Evolutionary conservation across 2,329 filamentous ascomycete genomes (phyloP), one percentile per base, ranked within the genome.

Genomic region (Emergomyces orientalis): DNA sequence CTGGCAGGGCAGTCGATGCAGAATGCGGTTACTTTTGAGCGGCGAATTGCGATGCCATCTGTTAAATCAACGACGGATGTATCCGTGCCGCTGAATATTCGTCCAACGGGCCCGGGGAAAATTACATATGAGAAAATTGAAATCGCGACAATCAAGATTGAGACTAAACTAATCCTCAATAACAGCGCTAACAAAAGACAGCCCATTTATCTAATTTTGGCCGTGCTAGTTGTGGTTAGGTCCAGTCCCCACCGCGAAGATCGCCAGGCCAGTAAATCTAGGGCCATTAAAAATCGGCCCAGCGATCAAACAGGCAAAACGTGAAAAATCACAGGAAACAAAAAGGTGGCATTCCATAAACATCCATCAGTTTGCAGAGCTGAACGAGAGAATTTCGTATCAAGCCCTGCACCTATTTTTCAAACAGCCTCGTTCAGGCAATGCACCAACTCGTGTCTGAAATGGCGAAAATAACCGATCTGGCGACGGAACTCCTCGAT

Each of bases 391-490:
- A 49, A 22, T 22, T 49, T 25, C 8, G n/a, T 25, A n/a, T 49
- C n/a, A 49, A n/a, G n/a, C 45, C 45, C 19, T 22, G 45, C n/a
- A 49, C 1, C 25, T 17, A 22, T 49, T 49, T 32, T 32, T 3
- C 32, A 32, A 32, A 32, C 32, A 7, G 3, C 7, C 32, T 32
- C 32, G 32, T 49, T n/a, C 25, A 49, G 2, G 45, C 19, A n/a
- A n/a, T n/a, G n/a, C n/a, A 25, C 2, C 45, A n/a, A n/a, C 19
- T 13, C 45, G n/a, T 25, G 22, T 22, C 25, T 25, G 19, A 55
- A 55, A 55, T 55, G 52, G 52, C 22, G 27, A 55, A 55, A 55
- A 8, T 55, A 19, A 27, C 52, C 52, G 32, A 55, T 22, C 52
- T 55, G 22, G 3, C 52, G 11, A 8, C 34, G 2, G 52, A 55